Percentiles rank a stretch among this genome's conserved stretches.
These are phyloP conservation scores for Auricularia sp. DNA, from an alignment of 768 basidiomycete species.

Conservation along the genomic window DNA sequence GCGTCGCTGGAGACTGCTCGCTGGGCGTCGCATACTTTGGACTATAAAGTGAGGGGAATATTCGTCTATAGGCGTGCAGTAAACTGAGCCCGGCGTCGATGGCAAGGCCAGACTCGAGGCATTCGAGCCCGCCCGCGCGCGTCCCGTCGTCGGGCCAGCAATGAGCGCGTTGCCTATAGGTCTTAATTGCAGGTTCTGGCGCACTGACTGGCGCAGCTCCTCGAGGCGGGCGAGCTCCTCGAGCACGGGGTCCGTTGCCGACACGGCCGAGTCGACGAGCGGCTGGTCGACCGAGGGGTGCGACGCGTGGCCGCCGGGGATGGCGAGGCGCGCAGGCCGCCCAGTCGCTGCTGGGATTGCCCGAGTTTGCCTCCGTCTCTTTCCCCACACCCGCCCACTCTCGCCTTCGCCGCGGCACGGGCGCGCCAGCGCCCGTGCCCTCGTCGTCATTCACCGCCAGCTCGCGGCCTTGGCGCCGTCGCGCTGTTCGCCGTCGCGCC, in stretches of 20 bases:
- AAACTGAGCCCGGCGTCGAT: conserved; percentile 25
- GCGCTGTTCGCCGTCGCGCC: too few species aligned
- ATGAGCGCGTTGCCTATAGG: background rate
- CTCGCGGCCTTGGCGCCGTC: too few species aligned
- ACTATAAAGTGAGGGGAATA: conserved; percentile 19
- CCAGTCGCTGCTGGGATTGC: background rate
- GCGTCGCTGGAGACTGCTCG: background rate
- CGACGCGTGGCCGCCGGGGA: background rate
- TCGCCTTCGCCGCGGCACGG: too few species aligned
- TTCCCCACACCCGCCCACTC: too few species aligned
- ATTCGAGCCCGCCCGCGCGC: background rate
- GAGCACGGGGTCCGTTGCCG: background rate
- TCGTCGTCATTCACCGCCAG: too few species aligned
- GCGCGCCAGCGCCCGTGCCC: too few species aligned
- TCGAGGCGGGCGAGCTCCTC: background rate
- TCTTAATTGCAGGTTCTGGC: background rate
- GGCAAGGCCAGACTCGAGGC: background rate
- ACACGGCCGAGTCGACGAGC: background rate
- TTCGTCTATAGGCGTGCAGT: conserved; percentile 46
- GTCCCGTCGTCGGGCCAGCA: background rate
- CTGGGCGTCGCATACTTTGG: conserved; percentile 16
- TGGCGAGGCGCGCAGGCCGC: background rate
- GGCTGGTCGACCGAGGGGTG: background rate
- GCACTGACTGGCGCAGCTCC: background rate
- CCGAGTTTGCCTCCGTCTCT: background rate